Evolutionary conservation across 768 basidiomycete genomes (phyloP), one percentile per base, ranked within the genome.

Genomic region (Coprinellus micaceus): DNA sequence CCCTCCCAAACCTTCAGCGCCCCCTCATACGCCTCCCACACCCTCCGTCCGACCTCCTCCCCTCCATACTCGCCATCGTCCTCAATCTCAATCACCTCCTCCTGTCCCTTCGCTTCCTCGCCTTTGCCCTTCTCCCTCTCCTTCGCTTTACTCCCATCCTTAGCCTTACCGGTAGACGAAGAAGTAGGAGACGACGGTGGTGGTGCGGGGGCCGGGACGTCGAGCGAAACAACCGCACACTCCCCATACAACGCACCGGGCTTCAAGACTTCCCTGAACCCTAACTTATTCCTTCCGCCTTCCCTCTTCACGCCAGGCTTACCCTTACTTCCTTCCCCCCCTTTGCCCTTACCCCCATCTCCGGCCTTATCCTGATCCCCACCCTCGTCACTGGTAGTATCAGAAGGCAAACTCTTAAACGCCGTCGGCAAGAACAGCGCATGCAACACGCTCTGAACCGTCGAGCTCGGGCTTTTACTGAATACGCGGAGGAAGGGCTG

Each of bases 361-460:
- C 33, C 33, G 7, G 33, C 33, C 33, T 3, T 62, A 45, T 3
- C n/a, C n/a, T n/a, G 33, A 33, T 33, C 33, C 33, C 33, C 13
- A 6, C 33, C 7, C 33, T 54, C 51, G 3, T 58, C 21, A 52
- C 52, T 53, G 3, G 63, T 53, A 2, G 58, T 61, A 1, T 66
- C 59, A 36, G 69, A 70, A 3, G 74, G 63, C 24, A 77, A 65
- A 39, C 77, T 71, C 68, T 89, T 90, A 73, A 89, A 85, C 2
- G 89, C 88, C 2, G 87, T 89, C 0, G 90, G 90, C 15, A 92
- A 78, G 67, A 90, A 94, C 13, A 96, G 79, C 0, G 80, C 86
- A 58, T 93, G 93, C 2, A 94, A 69, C n/a, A 94, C 74, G 2
- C 84, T 80, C 66, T 96, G 90, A n/a, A 89, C 73, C 0, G 86